Conservation (phyloP, 164 flowering plant genomes). For the Stephania cephalantha region DNA sequence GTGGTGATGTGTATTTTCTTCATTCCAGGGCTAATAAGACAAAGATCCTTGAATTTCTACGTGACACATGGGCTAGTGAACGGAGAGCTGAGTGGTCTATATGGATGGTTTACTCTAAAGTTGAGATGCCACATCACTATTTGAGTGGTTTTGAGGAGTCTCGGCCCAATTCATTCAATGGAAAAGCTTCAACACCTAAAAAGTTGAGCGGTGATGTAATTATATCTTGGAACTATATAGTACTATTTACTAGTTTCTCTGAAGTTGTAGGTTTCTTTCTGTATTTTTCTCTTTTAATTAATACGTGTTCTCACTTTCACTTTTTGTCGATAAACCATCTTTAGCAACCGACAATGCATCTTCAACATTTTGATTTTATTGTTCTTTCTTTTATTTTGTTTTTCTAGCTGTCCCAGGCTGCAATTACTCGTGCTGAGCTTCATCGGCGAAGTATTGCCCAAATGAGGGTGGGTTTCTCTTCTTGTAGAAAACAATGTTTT, state of each 20-base stretch:
- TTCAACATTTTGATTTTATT: constrained; percentile 5
- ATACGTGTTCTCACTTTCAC: not conserved
- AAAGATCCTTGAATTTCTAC: constrained; percentile 62
- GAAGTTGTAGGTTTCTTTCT: not conserved
- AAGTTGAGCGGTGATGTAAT: constrained; percentile 70
- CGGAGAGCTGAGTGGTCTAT: constrained; percentile 97
- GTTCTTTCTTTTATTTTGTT: constrained; percentile 10
- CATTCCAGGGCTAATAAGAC: constrained; percentile 54
- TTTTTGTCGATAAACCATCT: not conserved
- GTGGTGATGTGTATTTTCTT: constrained; percentile 15
- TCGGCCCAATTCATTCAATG: constrained; percentile 38
- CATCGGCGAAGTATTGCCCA: constrained; percentile 93
- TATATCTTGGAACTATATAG: not conserved
- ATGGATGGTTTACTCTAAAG: constrained; percentile 97
- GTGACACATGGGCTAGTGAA: constrained; percentile 78
- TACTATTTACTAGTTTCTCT: not conserved
- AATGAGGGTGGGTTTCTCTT: constrained; percentile 62
- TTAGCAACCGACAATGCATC: not conserved
- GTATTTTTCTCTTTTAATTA: not conserved
- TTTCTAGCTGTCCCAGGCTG: constrained; percentile 71
- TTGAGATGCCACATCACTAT: constrained; percentile 84
- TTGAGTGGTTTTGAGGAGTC: constrained; percentile 61
- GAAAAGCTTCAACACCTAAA: constrained; percentile 42
- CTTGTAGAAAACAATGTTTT: not conserved
- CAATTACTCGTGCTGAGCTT: constrained; percentile 82